Evolutionary conservation across 169 alveolate genomes (phyloP).

Genomic region (Plasmodium gonderi): DNA sequence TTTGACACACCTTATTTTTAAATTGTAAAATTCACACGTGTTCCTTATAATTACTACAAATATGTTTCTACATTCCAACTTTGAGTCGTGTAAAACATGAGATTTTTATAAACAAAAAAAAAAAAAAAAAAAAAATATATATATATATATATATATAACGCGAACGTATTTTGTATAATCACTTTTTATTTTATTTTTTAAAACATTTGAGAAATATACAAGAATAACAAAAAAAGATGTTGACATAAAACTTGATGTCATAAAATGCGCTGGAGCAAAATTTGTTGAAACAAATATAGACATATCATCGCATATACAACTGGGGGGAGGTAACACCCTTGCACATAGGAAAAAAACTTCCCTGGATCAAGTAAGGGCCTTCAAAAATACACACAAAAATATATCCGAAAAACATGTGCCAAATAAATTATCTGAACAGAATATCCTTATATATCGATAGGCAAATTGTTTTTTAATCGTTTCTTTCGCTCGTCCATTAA

Average conservation of each 20-base stretch:
- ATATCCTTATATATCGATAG: conserved; percentile 44
- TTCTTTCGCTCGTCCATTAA: conserved; percentile 70
- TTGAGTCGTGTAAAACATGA: not conserved
- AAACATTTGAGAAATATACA: not conserved
- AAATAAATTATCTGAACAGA: not conserved
- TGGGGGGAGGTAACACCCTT: too few relatives aligned
- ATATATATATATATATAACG: too few relatives aligned
- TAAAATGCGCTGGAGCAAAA: not conserved
- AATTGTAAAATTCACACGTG: not conserved
- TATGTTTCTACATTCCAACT: not conserved
- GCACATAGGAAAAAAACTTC: too few relatives aligned
- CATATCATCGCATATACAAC: too few relatives aligned
- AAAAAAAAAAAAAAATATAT: too few relatives aligned
- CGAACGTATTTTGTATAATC: not conserved
- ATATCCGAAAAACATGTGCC: not conserved
- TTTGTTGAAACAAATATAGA: not conserved
- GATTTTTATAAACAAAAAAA: not conserved
- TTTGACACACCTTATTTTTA: not conserved
- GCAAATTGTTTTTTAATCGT: conserved; percentile 66
- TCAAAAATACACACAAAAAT: not conserved
- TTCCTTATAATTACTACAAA: not conserved
- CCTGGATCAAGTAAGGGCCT: too few relatives aligned
- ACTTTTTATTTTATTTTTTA: not conserved
- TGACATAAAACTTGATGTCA: not conserved
- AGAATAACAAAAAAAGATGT: not conserved